Conservation (phyloP, 768 basidiomycete genomes). For the Russula griseocarnosa region DNA sequence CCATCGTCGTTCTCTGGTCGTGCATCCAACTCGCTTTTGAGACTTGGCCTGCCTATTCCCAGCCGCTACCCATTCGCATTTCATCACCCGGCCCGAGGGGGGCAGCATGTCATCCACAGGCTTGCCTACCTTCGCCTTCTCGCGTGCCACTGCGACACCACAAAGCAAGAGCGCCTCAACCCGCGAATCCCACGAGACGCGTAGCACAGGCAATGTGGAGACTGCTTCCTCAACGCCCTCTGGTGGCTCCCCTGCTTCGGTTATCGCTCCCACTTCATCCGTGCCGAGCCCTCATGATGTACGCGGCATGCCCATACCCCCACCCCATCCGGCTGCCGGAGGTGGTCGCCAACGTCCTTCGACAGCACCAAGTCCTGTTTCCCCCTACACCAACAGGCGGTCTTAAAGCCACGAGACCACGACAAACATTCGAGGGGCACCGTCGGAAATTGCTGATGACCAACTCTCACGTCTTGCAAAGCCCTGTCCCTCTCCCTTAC, state of each 20-base stretch:
- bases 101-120: conserved; percentile 41
- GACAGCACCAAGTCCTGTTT: too few relatives aligned
- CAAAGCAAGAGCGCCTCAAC: conserved; percentile 37
- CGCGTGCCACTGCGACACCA: conserved; percentile 33
- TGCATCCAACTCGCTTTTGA: conserved; percentile 60
- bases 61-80: conserved; percentile 70
- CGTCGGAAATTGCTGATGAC: too few relatives aligned
- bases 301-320: too few relatives aligned
- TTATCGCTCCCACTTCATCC: too few relatives aligned
- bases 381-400: too few relatives aligned
- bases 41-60: conserved; percentile 69
- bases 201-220: conserved; percentile 56
- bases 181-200: conserved; percentile 38
- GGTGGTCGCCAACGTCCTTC: too few relatives aligned
- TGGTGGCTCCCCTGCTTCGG: conserved; percentile 42
- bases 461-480: too few relatives aligned
- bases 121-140: conserved; percentile 31
- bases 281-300: not conserved
- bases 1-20: conserved; percentile 59
- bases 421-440: too few relatives aligned
- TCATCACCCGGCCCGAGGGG: conserved; percentile 52
- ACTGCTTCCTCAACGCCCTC: conserved; percentile 32
- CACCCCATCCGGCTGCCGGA: too few relatives aligned
- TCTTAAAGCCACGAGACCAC: too few relatives aligned
- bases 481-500: too few relatives aligned